Base-by-base conservation (phyloP, 1,284 basidiomycete species). In the Ganoderma sp. region DNA sequence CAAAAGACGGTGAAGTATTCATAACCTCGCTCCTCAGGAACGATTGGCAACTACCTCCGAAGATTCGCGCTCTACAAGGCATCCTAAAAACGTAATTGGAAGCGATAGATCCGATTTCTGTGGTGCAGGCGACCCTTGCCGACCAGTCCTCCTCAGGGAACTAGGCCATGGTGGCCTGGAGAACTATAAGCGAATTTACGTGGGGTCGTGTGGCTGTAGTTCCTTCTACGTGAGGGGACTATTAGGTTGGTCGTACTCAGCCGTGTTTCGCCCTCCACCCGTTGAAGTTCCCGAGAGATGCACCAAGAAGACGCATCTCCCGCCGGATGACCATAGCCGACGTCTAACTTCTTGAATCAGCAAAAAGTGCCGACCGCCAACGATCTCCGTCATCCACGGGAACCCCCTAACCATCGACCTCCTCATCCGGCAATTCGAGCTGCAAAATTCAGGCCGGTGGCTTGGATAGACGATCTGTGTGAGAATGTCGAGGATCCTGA, bases 391-490 rank as follows among this genome's bases (percentile, higher is more conserved):
- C 28, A 22, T 56, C 52, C 37, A 43, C 25, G 45, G 61, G 64
- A 61, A 48, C 45, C 32, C 60, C 57, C 56, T 60, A 61, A 34
- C 66, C 69, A 67, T 70, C 66, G 61, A 28, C 19, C 60, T 17
- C 63, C 56, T 54, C 10, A 70, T 70, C 66, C 61, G 69, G 69
- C 48, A 22, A 61, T 50, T 58, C 37, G 12, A 32, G 52, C 48
- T 50, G 57, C 57, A 59, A 70, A 67, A 45, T 28, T 32, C 32
- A 45, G 17, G 28, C 8, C 45, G 45, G 60, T 42, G 57, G 63
- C 63, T 56, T 63, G 14, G 64, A 70, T 70, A 63, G 63, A 63
- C 61, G 64, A 70, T 67, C 66, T 61, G 56, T 59, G 61, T 59
- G 63, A 32, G 56, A 63, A 56, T 25, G 22, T 52, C 22, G 22